These are phyloP conservation scores for Arthrobotrys megalospora DNA, from an alignment of 2,329 filamentous ascomycete species.

Conservation along the genomic window DNA sequence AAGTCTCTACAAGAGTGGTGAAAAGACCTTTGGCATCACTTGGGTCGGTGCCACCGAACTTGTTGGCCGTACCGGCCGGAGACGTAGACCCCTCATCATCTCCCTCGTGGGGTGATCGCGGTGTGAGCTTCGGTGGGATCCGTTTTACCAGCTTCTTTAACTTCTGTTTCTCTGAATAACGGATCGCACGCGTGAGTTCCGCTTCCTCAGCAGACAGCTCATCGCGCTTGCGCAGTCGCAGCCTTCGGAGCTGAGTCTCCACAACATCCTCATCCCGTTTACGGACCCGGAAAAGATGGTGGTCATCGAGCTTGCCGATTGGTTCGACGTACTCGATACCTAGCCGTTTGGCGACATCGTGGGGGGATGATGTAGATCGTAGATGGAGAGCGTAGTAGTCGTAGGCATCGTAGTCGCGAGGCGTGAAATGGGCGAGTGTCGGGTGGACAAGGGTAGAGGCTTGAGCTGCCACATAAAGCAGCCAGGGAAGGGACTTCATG, in stretches of 20 bases:
- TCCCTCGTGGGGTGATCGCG: slow-evolving; percentile 36
- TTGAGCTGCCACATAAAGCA: slow-evolving; percentile 42
- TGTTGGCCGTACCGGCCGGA: slow-evolving; percentile 16
- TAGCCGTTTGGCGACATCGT: slow-evolving; percentile 79
- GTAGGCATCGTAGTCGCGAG: slow-evolving; percentile 81
- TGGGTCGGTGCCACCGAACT: slow-evolving; percentile 34
- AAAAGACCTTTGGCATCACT: slow-evolving; percentile 30
- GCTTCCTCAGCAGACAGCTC: slow-evolving; percentile 67
- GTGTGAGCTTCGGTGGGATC: slow-evolving; percentile 66
- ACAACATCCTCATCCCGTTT: slow-evolving; percentile 76
- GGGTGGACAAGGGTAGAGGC: slow-evolving; percentile 50
- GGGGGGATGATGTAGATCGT: slow-evolving; percentile 76
- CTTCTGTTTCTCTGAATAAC: slow-evolving; percentile 84
- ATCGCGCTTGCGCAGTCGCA: slow-evolving; percentile 71
- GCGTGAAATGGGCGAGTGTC: slow-evolving; percentile 65
- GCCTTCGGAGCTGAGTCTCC: slow-evolving; percentile 71
- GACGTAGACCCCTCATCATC: slow-evolving; percentile 9
- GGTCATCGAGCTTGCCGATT: slow-evolving; percentile 81
- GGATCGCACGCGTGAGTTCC: slow-evolving; percentile 80
- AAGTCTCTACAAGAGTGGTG: slow-evolving; percentile 72
- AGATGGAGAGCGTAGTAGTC: slow-evolving; percentile 97
- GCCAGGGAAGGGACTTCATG: slow-evolving; percentile 56
- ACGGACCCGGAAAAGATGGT: slow-evolving; percentile 86
- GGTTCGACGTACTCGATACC: slow-evolving; percentile 85
- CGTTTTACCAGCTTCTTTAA: slow-evolving; percentile 76